These are phyloP conservation scores for Phytophthora podocarpi DNA, from an alignment of 352 stramenopile species.

Conservation along the genomic window DNA sequence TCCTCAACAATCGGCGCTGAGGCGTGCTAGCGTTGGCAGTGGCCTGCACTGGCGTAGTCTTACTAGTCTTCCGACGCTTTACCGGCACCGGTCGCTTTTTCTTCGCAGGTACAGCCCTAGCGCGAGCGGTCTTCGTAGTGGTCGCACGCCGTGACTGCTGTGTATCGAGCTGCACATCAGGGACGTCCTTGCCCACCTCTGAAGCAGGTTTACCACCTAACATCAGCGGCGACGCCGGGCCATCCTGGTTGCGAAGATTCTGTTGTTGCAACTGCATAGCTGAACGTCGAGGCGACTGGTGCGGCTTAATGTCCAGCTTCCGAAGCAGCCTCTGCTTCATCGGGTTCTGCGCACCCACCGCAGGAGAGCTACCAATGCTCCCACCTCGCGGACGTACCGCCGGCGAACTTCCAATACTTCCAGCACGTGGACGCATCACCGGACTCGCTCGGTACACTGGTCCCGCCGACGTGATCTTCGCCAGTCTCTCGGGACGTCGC, in stretches of 20 bases:
- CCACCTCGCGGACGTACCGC: conserved; percentile 20
- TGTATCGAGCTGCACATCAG: conserved; percentile 23
- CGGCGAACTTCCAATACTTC: conserved; percentile 26
- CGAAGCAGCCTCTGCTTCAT: conserved; percentile 47
- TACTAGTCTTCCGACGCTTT: conserved; percentile 33
- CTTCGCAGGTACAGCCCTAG: conserved; percentile 20
- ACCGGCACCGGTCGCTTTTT: conserved; percentile 15
- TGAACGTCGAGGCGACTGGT: conserved; percentile 69
- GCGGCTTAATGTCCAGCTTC: conserved; percentile 79
- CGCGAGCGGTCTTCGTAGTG: conserved; percentile 42
- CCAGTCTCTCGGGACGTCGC: conserved; percentile 54
- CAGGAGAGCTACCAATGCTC: conserved; percentile 23
- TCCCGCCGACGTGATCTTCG: conserved; percentile 61
- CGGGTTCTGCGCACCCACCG: conserved; percentile 18
- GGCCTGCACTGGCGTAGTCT: conserved; percentile 7
- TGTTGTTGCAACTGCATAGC: conserved; percentile 49
- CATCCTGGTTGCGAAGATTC: conserved; percentile 14
- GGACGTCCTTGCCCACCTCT: conserved; percentile 23
- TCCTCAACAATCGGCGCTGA: conserved; percentile 37
- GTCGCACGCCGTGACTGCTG: conserved; percentile 23
- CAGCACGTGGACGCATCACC: conserved; percentile 49
- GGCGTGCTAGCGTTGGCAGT: conserved; percentile 5
- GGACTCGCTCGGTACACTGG: conserved; percentile 59
- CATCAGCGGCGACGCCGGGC: conserved; percentile 32
- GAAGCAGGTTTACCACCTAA: conserved; percentile 33